These are phyloP conservation scores for Trebouxia gelatinosa DNA, from an alignment of 163 green algal genomes.

Conservation along the genomic window DNA sequence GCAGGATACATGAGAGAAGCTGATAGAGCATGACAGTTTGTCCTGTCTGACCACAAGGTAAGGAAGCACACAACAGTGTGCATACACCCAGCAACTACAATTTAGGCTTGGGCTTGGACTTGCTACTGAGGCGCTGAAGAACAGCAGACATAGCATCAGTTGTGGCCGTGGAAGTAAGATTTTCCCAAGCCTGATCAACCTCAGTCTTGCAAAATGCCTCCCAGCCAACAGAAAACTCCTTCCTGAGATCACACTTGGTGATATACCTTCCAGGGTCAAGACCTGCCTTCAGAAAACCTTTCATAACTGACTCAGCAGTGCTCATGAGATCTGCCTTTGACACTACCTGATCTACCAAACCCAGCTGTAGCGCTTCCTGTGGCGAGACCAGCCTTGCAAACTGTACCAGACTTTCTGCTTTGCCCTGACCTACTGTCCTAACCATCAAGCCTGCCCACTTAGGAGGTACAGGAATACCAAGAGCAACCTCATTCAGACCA, in stretches of 20 bases:
- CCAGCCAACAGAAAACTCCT: constrained; percentile 48
- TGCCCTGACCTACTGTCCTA: constrained; percentile 30
- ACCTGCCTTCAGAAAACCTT: constrained; percentile 35
- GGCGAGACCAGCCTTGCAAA: constrained; percentile 35
- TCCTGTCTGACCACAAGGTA: too few species aligned
- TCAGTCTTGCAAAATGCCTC: constrained; percentile 31
- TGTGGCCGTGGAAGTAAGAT: constrained; percentile 34
- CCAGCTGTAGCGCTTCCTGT: constrained; percentile 42
- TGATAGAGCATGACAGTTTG: too few species aligned
- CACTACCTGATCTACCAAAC: constrained; percentile 54
- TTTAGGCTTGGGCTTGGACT: constrained; percentile 36
- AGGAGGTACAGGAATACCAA: constrained; percentile 68
- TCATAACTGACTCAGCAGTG: constrained; percentile 39
- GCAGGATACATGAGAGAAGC: too few species aligned
- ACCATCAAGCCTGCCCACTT: constrained; percentile 55
- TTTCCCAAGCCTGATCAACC: constrained; percentile 41
- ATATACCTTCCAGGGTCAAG: constrained; percentile 41
- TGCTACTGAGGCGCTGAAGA: constrained; percentile 39
- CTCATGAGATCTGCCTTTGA: constrained; percentile 44
- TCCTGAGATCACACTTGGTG: constrained; percentile 50
- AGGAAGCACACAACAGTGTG: too few species aligned
- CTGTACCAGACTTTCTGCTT: constrained; percentile 39
- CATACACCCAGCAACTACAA: too few species aligned
- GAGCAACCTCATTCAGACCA: constrained; percentile 68
- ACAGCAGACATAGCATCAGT: constrained; percentile 37